Evolutionary conservation across 169 alveolate species (phyloP).

Genomic region (Cryptosporidium ryanae): DNA sequence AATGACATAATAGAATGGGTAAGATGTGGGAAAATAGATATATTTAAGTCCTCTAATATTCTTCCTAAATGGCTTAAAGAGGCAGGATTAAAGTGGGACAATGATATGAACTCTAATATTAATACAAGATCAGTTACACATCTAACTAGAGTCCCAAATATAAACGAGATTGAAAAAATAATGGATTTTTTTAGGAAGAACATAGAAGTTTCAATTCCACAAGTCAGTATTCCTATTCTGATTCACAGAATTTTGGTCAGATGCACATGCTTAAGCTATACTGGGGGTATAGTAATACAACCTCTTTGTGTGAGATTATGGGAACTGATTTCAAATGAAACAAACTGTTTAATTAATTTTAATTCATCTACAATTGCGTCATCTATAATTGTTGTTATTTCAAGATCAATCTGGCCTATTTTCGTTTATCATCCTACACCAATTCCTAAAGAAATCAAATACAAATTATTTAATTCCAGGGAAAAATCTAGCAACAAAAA

Average conservation of each 20-base stretch:
- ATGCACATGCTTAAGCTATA: slow-evolving; percentile 31
- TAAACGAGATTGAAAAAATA: slow-evolving; percentile 21
- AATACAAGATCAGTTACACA: slow-evolving; percentile 63
- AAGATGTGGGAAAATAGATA: slow-evolving; percentile 60
- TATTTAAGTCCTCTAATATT: slow-evolving; percentile 35
- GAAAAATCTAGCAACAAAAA: not conserved
- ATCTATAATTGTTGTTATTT: slow-evolving; percentile 33
- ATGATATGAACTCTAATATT: slow-evolving; percentile 35
- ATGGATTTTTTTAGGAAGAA: slow-evolving; percentile 5
- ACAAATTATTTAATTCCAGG: not conserved
- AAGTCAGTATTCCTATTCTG: slow-evolving; percentile 31
- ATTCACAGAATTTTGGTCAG: slow-evolving; percentile 37
- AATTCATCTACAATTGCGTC: slow-evolving; percentile 13
- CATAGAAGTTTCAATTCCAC: slow-evolving; percentile 25
- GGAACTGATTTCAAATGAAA: slow-evolving; percentile 38
- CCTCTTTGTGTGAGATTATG: slow-evolving; percentile 50
- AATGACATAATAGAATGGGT: slow-evolving; percentile 67
- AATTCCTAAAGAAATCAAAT: not conserved
- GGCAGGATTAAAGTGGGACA: slow-evolving; percentile 74
- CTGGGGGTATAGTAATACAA: slow-evolving; percentile 61
- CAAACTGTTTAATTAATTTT: not conserved
- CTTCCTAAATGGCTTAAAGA: slow-evolving; percentile 69
- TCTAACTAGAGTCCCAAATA: slow-evolving; percentile 45
- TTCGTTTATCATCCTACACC: slow-evolving; percentile 61
- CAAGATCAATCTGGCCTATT: slow-evolving; percentile 71